Percentiles rank a stretch among this genome's conserved stretches.
phyloP scores from a whole-genome alignment of 2,329 filamentous ascomycete genomes.

The Ceratocystis albifundus region DNA sequence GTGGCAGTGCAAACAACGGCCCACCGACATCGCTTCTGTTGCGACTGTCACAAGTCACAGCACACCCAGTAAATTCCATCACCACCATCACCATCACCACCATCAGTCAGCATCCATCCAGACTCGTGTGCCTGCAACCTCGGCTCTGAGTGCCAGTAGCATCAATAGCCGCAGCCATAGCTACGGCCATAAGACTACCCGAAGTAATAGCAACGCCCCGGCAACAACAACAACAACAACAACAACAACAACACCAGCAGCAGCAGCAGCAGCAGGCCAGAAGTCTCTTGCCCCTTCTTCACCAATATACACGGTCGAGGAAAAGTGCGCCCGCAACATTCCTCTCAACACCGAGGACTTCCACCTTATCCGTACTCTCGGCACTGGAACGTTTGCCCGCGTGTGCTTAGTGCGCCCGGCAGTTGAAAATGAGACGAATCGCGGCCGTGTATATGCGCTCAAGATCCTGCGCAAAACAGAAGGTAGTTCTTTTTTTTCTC shows the following conservation, averaged over 20 bases:
- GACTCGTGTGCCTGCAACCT: background rate
- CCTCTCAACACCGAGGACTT: conserved; percentile 47
- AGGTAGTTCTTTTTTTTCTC: conserved; percentile 27
- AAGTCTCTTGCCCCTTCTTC: background rate
- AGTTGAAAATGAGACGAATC: conserved; percentile 41
- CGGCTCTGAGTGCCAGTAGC: background rate
- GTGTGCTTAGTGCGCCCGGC: conserved; percentile 65
- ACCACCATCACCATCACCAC: background rate
- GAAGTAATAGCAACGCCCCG: background rate
- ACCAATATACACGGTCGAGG: conserved; percentile 17
- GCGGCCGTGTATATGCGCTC: conserved; percentile 61
- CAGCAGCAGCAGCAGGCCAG: background rate
- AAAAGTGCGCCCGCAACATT: conserved; percentile 21
- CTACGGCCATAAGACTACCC: background rate
- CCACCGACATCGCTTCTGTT: background rate
- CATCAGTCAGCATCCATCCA: background rate
- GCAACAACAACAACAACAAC: background rate
- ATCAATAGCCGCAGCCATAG: background rate
- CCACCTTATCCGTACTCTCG: conserved; percentile 60
- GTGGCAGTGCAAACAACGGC: conserved; percentile 20
- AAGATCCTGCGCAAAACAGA: conserved; percentile 66
- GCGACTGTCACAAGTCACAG: conserved; percentile 4
- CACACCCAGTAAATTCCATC: conserved; percentile 7
- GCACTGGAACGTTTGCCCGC: conserved; percentile 70
- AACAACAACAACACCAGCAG: too few relatives aligned